A percentile compares a stretch with the other conserved stretches of the same genome.
Conservation (phyloP, 1,284 basidiomycete genomes). For the Ustilago shanxiensis region DNA sequence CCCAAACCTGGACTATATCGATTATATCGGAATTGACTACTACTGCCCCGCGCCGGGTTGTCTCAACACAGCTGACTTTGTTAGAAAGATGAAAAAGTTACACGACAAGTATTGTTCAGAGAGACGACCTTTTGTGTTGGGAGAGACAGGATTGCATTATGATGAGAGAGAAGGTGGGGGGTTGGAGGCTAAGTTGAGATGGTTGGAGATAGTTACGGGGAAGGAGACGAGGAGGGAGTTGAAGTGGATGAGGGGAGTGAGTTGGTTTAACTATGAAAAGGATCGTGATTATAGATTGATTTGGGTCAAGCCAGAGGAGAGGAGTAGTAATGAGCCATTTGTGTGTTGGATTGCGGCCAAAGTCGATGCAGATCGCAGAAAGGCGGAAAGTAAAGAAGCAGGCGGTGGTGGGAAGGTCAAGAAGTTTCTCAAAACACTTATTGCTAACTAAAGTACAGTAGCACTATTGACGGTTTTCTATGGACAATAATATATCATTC, state of each 20-base stretch:
- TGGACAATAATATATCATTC: background rate
- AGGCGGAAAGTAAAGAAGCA: background rate
- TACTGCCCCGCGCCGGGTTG: conserved; percentile 32
- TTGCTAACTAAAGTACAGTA: conserved; percentile 19
- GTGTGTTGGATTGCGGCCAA: conserved; percentile 3
- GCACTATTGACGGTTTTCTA: background rate
- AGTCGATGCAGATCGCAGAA: background rate
- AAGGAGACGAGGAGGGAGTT: conserved; percentile 13
- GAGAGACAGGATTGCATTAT: conserved; percentile 44
- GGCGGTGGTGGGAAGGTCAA: conserved; percentile 14
- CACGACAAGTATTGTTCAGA: conserved; percentile 28
- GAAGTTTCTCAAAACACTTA: conserved; percentile 32
- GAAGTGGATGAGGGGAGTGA: conserved; percentile 16
- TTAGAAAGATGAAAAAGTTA: conserved; percentile 29
- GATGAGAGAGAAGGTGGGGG: conserved; percentile 6
- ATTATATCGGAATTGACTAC: conserved; percentile 48
- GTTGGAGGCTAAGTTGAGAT: conserved; percentile 20
- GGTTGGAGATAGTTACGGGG: conserved; percentile 26
- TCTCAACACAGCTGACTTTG: conserved; percentile 21
- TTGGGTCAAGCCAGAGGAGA: conserved; percentile 1
- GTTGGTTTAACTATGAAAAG: conserved; percentile 52
- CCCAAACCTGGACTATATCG: conserved; percentile 18
- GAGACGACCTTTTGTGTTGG: conserved; percentile 22
- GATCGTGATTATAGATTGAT: conserved; percentile 38
- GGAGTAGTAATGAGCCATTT: conserved; percentile 7